phyloP scores from a whole-genome alignment of 2,329 filamentous ascomycete genomes.

The Trichoderma sp. region DNA sequence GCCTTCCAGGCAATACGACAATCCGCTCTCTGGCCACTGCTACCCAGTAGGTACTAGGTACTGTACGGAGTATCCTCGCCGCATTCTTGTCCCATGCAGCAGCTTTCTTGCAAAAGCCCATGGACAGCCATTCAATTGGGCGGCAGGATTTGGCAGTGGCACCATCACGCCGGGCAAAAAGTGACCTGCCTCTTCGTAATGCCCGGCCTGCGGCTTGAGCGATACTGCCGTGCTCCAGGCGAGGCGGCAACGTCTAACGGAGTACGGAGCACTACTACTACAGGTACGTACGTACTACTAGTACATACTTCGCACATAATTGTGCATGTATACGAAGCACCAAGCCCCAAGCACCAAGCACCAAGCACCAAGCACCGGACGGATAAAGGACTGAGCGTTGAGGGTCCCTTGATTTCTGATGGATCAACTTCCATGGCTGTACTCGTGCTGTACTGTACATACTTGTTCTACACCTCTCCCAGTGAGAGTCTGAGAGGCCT shows the following conservation, averaged over 20 bases:
- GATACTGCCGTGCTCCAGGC: conserved; percentile 6
- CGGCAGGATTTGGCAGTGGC: conserved; percentile 1
- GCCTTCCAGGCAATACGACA: neutral
- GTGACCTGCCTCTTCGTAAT: conserved; percentile 14
- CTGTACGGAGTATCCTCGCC: neutral
- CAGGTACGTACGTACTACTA: no score
- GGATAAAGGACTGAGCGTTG: neutral
- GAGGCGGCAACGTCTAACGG: conserved; percentile 2
- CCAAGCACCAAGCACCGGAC: neutral
- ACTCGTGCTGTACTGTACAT: neutral
- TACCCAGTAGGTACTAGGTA: no score
- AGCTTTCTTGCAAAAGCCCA: conserved; percentile 8
- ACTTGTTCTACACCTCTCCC: neutral
- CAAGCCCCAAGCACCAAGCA: no score
- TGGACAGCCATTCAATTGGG: conserved; percentile 11
- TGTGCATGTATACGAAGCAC: neutral
- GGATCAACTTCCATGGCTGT: neutral
- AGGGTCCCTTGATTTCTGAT: neutral
- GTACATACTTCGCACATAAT: no score
- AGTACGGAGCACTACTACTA: neutral
- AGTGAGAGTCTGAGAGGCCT: neutral
- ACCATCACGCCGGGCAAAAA: conserved; percentile 7
- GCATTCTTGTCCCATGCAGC: conserved; percentile 17
- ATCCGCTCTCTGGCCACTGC: neutral
- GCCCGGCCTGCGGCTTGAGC: conserved; percentile 13